A percentile compares a stretch with the other conserved stretches of the same genome.
phyloP scores from a whole-genome alignment of 352 stramenopile genomes.

The Thraustochytrium striatum region DNA sequence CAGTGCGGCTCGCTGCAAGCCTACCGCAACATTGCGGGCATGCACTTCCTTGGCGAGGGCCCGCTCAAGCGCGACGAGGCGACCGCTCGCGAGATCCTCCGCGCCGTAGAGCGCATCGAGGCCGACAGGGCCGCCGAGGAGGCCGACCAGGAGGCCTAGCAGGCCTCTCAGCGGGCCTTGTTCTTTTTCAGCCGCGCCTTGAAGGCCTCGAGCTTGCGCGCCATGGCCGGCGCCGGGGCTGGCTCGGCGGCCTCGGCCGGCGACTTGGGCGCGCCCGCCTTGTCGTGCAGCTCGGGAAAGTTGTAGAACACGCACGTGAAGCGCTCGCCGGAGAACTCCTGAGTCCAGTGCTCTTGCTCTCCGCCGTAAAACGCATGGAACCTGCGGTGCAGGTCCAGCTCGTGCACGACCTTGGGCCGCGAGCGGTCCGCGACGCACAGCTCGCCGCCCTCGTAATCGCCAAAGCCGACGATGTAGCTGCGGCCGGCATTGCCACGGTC shows the following conservation, averaged over 20 bases:
- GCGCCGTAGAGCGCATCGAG: slow-evolving; percentile 12
- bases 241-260: background rate
- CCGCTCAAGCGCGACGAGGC: background rate
- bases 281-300: slow-evolving; percentile 43
- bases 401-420: background rate
- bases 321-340: slow-evolving; percentile 21
- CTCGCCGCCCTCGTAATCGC: slow-evolving; percentile 43
- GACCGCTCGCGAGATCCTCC: slow-evolving; percentile 4
- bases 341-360: slow-evolving; percentile 30
- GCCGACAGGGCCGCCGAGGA: background rate
- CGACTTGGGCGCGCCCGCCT: background rate
- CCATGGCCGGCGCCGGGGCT: background rate
- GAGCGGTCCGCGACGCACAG: background rate
- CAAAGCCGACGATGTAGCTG: slow-evolving; percentile 47
- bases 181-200: slow-evolving; percentile 41
- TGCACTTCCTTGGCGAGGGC: slow-evolving; percentile 43
- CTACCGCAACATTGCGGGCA: slow-evolving; percentile 44
- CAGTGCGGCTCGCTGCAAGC: slow-evolving; percentile 22
- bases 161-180: background rate
- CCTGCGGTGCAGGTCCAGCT: background rate
- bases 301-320: slow-evolving; percentile 50
- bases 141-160: background rate
- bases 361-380: slow-evolving; percentile 37
- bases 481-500: slow-evolving; percentile 36
- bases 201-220: slow-evolving; percentile 22